Evolutionary conservation across 23 red algal genomes (phyloP), one percentile per base, ranked within the genome.

Genomic region (Gracilaria vermiculophylla): DNA sequence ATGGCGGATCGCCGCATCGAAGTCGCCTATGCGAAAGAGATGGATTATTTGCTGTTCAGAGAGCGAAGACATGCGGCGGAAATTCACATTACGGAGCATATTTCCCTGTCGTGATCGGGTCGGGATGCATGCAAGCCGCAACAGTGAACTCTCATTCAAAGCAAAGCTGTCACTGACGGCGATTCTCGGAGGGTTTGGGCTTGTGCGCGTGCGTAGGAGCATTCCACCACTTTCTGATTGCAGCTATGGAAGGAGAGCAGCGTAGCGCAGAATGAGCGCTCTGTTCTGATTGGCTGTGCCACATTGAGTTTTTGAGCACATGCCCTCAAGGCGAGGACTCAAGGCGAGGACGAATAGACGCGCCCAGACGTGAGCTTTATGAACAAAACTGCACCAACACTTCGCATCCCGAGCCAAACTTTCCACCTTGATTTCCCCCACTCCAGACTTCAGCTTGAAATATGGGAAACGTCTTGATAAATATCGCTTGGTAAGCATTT

Each of bases 21-120:
- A 81, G 62, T 91, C 62, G 64, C 75, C 87, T 23, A 23, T 53
- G 58, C 87, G 87, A 36, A 91, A 60, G 47, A 66, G 53, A 39
- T 62, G 27, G 43, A 81, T 64, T 42, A 81, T 91, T 44, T 76
- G 43, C 1, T 29, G 29, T 52, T 88, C 84, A 40, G 76, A 79
- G 49, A 60, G 50, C 17, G 67, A 73, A 23, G 39, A 25, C 20
- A 73, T 15, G 13, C 67, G 39, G 24, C 67, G 67, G 67, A 73
- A 45, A 27, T 40, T 17, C 19, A 45, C 23, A 42, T 73, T 42
- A 13, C 67, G 39, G 12, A 73, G 67, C 67, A 73, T 73, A 31
- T 35, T 64, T 64, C 29, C 13, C 32, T 64, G 35, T 0, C 12
- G 10, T 2, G 58, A 64, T 36, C 58, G 29, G 14, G 29, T 35